Conservation (phyloP, 2,329 filamentous ascomycete species). For the Sarocladiaceae sp. region DNA sequence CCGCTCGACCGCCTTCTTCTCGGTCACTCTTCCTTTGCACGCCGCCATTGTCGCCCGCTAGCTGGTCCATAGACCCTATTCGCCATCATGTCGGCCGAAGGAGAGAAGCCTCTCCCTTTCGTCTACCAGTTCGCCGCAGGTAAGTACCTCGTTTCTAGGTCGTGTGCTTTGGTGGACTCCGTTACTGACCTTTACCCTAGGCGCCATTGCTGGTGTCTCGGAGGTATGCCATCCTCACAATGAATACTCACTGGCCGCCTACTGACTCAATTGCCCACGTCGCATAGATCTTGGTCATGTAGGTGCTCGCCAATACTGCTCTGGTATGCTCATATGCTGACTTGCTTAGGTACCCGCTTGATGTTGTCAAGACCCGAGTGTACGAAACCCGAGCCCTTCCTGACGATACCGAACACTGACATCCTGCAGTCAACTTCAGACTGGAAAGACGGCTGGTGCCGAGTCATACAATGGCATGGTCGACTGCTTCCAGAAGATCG, state of each 20-base stretch:
- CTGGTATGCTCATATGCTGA: not conserved
- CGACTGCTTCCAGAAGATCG: constrained; percentile 96
- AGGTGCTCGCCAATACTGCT: constrained; percentile 24
- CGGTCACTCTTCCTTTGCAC: not conserved
- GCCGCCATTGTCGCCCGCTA: constrained; percentile 8
- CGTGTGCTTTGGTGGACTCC: not conserved
- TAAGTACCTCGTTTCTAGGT: constrained; percentile 32
- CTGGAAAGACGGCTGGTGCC: constrained; percentile 62
- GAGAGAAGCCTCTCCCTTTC: constrained; percentile 78
- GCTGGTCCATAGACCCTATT: not conserved
- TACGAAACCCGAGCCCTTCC: constrained; percentile 39
- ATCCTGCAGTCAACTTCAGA: constrained; percentile 70
- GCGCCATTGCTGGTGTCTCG: constrained; percentile 93
- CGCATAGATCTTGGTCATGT: constrained; percentile 80
- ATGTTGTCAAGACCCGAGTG: constrained; percentile 98
- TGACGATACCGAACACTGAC: constrained; percentile 1
- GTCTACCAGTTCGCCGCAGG: constrained; percentile 93
- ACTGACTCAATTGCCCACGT: constrained; percentile 8
- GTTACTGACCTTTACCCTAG: constrained; percentile 31
- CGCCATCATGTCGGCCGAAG: constrained; percentile 50
- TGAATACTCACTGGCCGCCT: constrained; percentile 11
- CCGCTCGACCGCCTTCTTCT: not conserved
- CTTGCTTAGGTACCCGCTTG: constrained; percentile 82
- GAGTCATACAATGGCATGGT: constrained; percentile 96
- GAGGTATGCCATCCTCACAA: constrained; percentile 60